phyloP scores from a whole-genome alignment of 1,284 basidiomycete genomes.

The Rugosomyces carneus region DNA sequence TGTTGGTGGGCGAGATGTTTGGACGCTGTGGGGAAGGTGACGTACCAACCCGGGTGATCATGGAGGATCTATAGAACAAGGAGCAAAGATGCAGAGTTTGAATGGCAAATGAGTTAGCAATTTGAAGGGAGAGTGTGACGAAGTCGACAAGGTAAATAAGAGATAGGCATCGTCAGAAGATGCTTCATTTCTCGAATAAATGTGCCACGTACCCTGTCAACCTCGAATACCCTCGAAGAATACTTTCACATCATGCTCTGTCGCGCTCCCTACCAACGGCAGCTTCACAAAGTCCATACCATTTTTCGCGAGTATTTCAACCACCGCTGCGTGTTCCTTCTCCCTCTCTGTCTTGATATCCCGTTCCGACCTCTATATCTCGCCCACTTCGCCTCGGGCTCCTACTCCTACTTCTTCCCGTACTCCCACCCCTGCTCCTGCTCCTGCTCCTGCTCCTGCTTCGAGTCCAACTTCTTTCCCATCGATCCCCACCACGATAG shows the following conservation, averaged over 20 bases:
- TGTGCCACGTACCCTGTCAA: constrained; percentile 51
- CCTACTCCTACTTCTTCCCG: constrained; percentile 2
- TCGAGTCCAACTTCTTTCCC: constrained; percentile 18
- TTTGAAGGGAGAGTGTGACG: constrained; percentile 7
- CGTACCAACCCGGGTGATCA: constrained; percentile 62
- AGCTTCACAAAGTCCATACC: constrained; percentile 61
- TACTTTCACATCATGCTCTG: constrained; percentile 54
- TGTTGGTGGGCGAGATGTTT: constrained; percentile 55
- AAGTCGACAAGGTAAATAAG: neutral
- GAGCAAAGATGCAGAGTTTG: neutral
- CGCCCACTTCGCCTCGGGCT: constrained; percentile 4
- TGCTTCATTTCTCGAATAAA: neutral
- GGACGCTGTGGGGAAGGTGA: constrained; percentile 54
- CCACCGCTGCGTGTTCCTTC: constrained; percentile 36
- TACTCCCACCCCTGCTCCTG: constrained; percentile 5
- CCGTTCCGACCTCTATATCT: constrained; percentile 6
- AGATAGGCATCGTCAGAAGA: too few relatives aligned
- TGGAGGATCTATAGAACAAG: constrained; percentile 45
- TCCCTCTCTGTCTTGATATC: constrained; percentile 14
- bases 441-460: constrained; percentile 18
- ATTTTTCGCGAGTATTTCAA: constrained; percentile 52
- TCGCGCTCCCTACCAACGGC: constrained; percentile 40
- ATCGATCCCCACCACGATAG: constrained; percentile 13
- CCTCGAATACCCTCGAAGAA: constrained; percentile 60
- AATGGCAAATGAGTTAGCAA: constrained; percentile 9